Conservation (phyloP, 192 early-diverging fungal species). For the Backusella macrospora region DNA sequence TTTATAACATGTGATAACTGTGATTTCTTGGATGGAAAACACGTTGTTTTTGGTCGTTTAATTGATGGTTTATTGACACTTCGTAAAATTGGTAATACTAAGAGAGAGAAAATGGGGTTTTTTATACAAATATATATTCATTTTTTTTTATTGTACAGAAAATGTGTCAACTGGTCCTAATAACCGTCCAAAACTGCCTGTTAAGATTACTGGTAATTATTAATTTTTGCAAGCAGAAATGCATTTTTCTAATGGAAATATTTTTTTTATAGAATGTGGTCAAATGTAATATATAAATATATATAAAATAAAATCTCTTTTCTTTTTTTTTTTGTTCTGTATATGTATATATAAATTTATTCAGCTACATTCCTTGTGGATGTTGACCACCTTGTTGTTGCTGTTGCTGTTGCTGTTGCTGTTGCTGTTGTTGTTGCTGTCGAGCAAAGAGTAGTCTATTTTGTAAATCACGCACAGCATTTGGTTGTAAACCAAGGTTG, state of each 20-base stretch:
- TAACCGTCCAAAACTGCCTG: constrained; percentile 83
- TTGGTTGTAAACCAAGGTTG: constrained; percentile 12
- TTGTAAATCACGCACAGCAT: constrained; percentile 27
- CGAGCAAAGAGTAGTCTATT: constrained; percentile 21
- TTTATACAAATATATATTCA: neutral
- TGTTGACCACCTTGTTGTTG: constrained; percentile 32
- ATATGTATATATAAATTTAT: neutral
- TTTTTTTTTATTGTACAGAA: constrained; percentile 45
- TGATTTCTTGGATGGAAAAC: constrained; percentile 87
- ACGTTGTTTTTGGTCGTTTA: constrained; percentile 86
- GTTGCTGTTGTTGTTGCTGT: constrained; percentile 29
- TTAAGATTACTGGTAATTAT: constrained; percentile 67
- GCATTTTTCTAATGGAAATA: neutral
- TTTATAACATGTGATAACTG: constrained; percentile 90
- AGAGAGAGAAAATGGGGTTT: neutral
- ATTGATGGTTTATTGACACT: constrained; percentile 86
- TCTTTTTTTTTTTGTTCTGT: neutral
- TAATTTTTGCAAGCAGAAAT: neutral
- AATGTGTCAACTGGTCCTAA: constrained; percentile 88
- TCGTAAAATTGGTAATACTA: constrained; percentile 70
- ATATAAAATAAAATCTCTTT: neutral
- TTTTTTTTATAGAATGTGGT: constrained; percentile 39
- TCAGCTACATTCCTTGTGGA: constrained; percentile 26
- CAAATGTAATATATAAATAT: constrained; percentile 39
- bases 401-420: constrained; percentile 29